Percentiles rank a stretch among this genome's conserved stretches.
These are phyloP conservation scores for Ophiostoma piceae DNA, from an alignment of 2,329 filamentous ascomycete species.

Conservation along the genomic window DNA sequence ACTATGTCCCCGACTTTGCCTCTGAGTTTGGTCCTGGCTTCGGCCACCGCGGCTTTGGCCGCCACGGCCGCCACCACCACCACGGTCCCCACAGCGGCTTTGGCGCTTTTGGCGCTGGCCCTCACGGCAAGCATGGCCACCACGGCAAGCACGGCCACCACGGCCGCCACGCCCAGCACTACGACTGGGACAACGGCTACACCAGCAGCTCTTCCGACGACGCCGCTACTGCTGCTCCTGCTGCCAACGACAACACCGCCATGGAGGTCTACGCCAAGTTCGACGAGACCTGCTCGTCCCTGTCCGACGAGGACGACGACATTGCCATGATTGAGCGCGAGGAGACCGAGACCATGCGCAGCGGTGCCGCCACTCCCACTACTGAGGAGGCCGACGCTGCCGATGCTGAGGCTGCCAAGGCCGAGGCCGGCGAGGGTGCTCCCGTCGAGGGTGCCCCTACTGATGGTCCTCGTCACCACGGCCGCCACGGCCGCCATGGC, in stretches of 20 bases:
- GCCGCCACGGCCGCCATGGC: not conserved
- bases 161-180: not conserved
- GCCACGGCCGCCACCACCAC: not conserved
- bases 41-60: conserved; percentile 5
- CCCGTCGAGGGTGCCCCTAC: not conserved
- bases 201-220: conserved; percentile 15
- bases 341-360: conserved; percentile 29
- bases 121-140: not conserved
- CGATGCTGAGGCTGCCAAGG: not conserved
- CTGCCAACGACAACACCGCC: conserved; percentile 21
- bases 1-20: not conserved
- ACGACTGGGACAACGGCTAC: not conserved
- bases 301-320: conserved; percentile 24
- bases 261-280: conserved; percentile 20
- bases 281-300: conserved; percentile 19
- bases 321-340: conserved; percentile 32
- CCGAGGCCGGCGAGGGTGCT: not conserved
- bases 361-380: conserved; percentile 23
- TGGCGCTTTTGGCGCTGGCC: not conserved
- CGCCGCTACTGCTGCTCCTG: conserved; percentile 21
- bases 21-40: not conserved
- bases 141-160: conserved; percentile 9
- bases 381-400: not conserved
- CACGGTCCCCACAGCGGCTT: not conserved
- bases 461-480: not conserved